Conservation (phyloP, 768 basidiomycete genomes). For the Mycena olivaceomarginata region DNA sequence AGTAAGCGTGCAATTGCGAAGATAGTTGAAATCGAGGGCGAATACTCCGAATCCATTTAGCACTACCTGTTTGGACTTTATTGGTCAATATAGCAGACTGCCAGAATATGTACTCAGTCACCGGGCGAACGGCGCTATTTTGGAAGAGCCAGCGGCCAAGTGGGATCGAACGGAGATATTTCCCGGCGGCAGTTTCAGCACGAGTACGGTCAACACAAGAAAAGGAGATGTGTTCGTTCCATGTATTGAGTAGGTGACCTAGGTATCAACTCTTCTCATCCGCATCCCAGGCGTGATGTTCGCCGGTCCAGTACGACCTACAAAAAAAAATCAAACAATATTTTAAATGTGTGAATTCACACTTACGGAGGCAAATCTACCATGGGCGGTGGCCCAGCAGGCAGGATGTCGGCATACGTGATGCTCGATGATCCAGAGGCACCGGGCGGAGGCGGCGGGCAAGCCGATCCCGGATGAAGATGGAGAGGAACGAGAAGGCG, state of each 20-base stretch:
- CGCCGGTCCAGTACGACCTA: slow-evolving; percentile 26
- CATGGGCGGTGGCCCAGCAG: slow-evolving; percentile 33
- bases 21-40: slow-evolving; percentile 29
- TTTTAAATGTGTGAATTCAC: too few species aligned
- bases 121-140: too few species aligned
- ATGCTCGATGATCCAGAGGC: slow-evolving; percentile 16
- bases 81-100: too few species aligned
- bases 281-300: slow-evolving; percentile 21
- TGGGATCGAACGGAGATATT: too few species aligned
- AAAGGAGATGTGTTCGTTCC: not conserved
- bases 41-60: not conserved
- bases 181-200: too few species aligned
- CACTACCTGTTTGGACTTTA: too few species aligned
- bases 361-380: slow-evolving; percentile 38
- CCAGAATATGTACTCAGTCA: too few species aligned
- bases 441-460: slow-evolving; percentile 35
- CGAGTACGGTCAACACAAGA: too few species aligned
- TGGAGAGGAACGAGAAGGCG: slow-evolving; percentile 16
- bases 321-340: not conserved
- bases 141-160: too few species aligned
- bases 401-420: slow-evolving; percentile 35
- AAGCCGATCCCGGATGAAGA: slow-evolving; percentile 24
- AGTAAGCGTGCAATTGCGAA: slow-evolving; percentile 15
- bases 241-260: not conserved
- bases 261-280: slow-evolving; percentile 23